Evolutionary conservation across 176 grass and related monocot species (phyloP).

Genomic region (Leersia perrieri): DNA sequence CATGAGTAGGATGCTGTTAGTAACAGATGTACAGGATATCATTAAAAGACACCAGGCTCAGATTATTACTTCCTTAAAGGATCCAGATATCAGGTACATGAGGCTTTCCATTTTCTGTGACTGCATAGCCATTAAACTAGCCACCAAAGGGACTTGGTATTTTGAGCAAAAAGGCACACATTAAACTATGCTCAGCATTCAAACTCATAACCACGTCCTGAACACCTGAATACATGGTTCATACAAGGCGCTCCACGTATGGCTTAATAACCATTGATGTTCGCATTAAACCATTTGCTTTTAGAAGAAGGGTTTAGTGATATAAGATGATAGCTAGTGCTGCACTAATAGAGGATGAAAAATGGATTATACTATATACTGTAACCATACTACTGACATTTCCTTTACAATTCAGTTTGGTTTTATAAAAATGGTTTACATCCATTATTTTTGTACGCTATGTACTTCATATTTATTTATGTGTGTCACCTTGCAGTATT

Average conservation of each 20-base stretch:
- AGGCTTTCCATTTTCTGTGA: not conserved
- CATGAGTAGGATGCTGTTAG: slow-evolving; percentile 96
- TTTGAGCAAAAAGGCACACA: not conserved
- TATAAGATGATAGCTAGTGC: not conserved
- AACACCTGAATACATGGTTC: not conserved
- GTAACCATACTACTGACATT: not conserved
- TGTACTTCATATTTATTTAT: slow-evolving; percentile 26
- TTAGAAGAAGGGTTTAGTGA: not conserved
- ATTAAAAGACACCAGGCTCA: slow-evolving; percentile 99
- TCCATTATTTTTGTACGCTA: not conserved
- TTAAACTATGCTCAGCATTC: not conserved
- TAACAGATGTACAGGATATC: slow-evolving; percentile 99
- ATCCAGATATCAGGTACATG: slow-evolving; percentile 96
- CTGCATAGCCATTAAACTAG: not conserved
- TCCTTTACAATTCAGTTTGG: not conserved
- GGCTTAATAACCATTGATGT: not conserved
- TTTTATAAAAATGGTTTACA: not conserved
- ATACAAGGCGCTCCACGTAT: not conserved
- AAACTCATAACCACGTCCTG: not conserved
- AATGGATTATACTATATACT: not conserved
- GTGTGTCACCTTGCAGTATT: slow-evolving; percentile 67
- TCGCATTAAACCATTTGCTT: not conserved
- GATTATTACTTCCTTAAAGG: slow-evolving; percentile 97
- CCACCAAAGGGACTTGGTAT: not conserved
- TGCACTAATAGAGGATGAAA: slow-evolving; percentile 3